Evolutionary conservation across 139 green algal genomes (phyloP).

Genomic region (Picochlorum sp.): DNA sequence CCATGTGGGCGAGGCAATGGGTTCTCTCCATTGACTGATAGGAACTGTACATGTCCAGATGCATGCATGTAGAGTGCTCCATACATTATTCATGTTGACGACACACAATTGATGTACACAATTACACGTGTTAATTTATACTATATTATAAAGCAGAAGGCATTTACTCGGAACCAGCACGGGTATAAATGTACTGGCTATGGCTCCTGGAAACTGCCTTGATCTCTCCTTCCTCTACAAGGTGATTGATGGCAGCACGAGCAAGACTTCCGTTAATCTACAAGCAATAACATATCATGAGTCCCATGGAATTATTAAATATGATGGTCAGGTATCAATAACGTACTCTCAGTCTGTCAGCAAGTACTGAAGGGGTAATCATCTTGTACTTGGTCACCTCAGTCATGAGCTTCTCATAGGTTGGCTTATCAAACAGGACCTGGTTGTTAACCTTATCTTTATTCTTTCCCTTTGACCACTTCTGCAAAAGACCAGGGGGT

Average conservation of each 20-base stretch:
- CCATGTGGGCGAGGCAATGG: too few relatives aligned
- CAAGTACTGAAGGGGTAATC: slow-evolving; percentile 92
- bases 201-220: slow-evolving; percentile 67
- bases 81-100: neutral
- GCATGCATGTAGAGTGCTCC: too few relatives aligned
- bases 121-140: slow-evolving; percentile 8
- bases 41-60: too few relatives aligned
- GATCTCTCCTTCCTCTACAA: slow-evolving; percentile 82
- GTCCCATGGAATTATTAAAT: slow-evolving; percentile 2
- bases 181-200: slow-evolving; percentile 90
- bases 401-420: slow-evolving; percentile 92
- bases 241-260: slow-evolving; percentile 79
- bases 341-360: slow-evolving; percentile 58
- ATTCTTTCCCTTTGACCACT: slow-evolving; percentile 95
- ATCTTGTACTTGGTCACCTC: slow-evolving; percentile 99
- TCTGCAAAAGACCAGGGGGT: slow-evolving; percentile 48
- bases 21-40: too few relatives aligned
- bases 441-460: slow-evolving; percentile 99
- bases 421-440: slow-evolving; percentile 94
- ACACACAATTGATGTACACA: neutral
- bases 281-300: slow-evolving; percentile 8
- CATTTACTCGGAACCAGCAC: slow-evolving; percentile 43
- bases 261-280: slow-evolving; percentile 83
- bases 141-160: slow-evolving; percentile 8
- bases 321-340: neutral